phyloP scores from a whole-genome alignment of 2,329 filamentous ascomycete species.

The Alternaria gaisen region DNA sequence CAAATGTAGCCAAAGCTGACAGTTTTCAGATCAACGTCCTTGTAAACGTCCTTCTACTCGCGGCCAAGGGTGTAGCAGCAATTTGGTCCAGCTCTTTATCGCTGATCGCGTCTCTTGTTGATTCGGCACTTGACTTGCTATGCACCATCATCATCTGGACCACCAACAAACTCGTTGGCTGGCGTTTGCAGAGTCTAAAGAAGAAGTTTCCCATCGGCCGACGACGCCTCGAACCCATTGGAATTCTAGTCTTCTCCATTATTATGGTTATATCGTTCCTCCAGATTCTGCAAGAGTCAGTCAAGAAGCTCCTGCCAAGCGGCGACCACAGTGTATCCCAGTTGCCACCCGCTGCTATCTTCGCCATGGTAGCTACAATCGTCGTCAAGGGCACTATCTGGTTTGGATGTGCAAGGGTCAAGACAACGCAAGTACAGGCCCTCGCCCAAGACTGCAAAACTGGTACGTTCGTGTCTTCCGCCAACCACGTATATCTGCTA shows the following conservation, averaged over 20 bases:
- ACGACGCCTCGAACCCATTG: slow-evolving; percentile 65
- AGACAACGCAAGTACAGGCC: slow-evolving; percentile 71
- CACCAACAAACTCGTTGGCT: slow-evolving; percentile 67
- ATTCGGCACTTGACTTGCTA: slow-evolving; percentile 68
- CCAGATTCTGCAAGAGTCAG: slow-evolving; percentile 69
- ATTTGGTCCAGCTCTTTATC: slow-evolving; percentile 67
- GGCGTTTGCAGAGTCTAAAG: slow-evolving; percentile 61
- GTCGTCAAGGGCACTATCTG: slow-evolving; percentile 69
- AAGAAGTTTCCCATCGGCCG: slow-evolving; percentile 65
- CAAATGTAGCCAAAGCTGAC: slow-evolving; percentile 7
- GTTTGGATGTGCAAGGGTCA: slow-evolving; percentile 66
- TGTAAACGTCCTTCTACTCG: slow-evolving; percentile 66
- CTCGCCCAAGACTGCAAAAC: slow-evolving; percentile 69
- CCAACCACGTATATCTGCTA: background rate
- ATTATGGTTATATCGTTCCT: slow-evolving; percentile 70
- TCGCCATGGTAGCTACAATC: slow-evolving; percentile 66
- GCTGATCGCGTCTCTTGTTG: slow-evolving; percentile 68
- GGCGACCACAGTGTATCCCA: slow-evolving; percentile 59
- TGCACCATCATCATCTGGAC: slow-evolving; percentile 69
- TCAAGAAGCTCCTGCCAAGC: slow-evolving; percentile 64
- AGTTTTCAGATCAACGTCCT: slow-evolving; percentile 62
- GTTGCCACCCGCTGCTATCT: slow-evolving; percentile 64
- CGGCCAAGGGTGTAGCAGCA: slow-evolving; percentile 65
- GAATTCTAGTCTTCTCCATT: slow-evolving; percentile 70
- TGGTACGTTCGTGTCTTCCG: background rate